Percentiles rank a stretch among this genome's conserved stretches.
Conservation (phyloP, 768 basidiomycete species). For the Nidularia sp. region DNA sequence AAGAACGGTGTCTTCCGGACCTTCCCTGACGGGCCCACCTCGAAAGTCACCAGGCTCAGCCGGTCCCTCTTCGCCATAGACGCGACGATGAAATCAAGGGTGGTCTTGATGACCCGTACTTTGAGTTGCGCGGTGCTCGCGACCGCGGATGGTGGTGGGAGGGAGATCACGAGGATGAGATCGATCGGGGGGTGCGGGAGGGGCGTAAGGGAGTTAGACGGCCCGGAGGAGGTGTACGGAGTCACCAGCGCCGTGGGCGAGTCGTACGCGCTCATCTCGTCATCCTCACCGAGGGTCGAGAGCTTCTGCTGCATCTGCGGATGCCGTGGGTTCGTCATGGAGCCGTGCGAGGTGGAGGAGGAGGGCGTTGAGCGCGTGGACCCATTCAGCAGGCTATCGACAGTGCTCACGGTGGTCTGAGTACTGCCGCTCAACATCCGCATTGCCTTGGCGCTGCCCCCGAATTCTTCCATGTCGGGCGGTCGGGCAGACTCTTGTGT, state of each 20-base stretch:
- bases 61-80: slow-evolving; percentile 77
- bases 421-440: slow-evolving; percentile 80
- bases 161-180: slow-evolving; percentile 85
- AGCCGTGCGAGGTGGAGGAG: slow-evolving; percentile 70
- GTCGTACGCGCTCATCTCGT: slow-evolving; percentile 58
- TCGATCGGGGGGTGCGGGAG: slow-evolving; percentile 87
- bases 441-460: slow-evolving; percentile 70
- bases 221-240: slow-evolving; percentile 68
- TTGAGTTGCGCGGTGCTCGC: slow-evolving; percentile 85
- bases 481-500: slow-evolving; percentile 34
- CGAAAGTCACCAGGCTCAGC: slow-evolving; percentile 88
- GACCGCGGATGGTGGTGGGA: slow-evolving; percentile 69
- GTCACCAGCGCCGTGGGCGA: slow-evolving; percentile 56
- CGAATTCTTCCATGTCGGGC: slow-evolving; percentile 71
- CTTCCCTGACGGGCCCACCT: slow-evolving; percentile 76
- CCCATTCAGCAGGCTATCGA: slow-evolving; percentile 65
- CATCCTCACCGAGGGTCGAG: slow-evolving; percentile 68
- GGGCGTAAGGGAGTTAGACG: slow-evolving; percentile 77
- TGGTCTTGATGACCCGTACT: slow-evolving; percentile 81
- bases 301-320: slow-evolving; percentile 45
- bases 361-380: slow-evolving; percentile 68
- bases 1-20: slow-evolving; percentile 96
- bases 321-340: slow-evolving; percentile 32
- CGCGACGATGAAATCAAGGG: slow-evolving; percentile 82
- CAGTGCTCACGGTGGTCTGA: slow-evolving; percentile 57